Evolutionary conservation across 345 rosid genomes (phyloP).

Genomic region (Euphorbia tirucalli): DNA sequence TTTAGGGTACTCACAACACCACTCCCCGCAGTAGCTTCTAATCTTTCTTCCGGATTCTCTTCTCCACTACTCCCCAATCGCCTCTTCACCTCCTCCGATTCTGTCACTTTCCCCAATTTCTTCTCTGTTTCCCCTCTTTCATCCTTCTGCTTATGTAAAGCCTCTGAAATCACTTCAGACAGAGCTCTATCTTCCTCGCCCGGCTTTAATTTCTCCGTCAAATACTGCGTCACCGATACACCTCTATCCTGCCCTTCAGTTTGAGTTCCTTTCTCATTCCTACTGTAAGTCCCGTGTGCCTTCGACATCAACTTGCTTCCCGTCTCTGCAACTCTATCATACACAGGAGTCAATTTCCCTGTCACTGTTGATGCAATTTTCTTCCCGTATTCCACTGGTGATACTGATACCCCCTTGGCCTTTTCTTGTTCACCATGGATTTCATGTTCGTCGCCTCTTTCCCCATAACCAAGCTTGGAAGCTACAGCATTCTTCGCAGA

Average conservation of each 20-base stretch:
- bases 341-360: slow-evolving; percentile 47
- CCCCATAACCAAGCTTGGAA: slow-evolving; percentile 55
- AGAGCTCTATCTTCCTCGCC: slow-evolving; percentile 75
- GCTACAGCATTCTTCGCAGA: slow-evolving; percentile 49
- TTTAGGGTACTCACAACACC: slow-evolving; percentile 49
- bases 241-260: slow-evolving; percentile 41
- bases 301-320: slow-evolving; percentile 39
- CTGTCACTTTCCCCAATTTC: slow-evolving; percentile 43
- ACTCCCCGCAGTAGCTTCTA: slow-evolving; percentile 25
- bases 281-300: slow-evolving; percentile 23
- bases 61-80: slow-evolving; percentile 36
- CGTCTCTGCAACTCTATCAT: slow-evolving; percentile 43
- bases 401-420: slow-evolving; percentile 21
- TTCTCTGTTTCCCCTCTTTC: background rate
- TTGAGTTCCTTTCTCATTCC: background rate
- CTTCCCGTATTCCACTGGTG: slow-evolving; percentile 41
- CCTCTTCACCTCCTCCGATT: slow-evolving; percentile 54
- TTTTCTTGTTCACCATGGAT: slow-evolving; percentile 5
- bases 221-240: slow-evolving; percentile 46
- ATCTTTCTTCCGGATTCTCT: slow-evolving; percentile 20
- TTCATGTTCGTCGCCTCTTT: slow-evolving; percentile 10
- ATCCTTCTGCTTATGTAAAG: slow-evolving; percentile 36
- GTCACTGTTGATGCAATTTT: slow-evolving; percentile 42
- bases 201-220: slow-evolving; percentile 63
- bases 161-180: slow-evolving; percentile 51